These are phyloP conservation scores for Metroxylon sagu DNA, from an alignment of 176 grass and related monocot species.

Conservation along the genomic window DNA sequence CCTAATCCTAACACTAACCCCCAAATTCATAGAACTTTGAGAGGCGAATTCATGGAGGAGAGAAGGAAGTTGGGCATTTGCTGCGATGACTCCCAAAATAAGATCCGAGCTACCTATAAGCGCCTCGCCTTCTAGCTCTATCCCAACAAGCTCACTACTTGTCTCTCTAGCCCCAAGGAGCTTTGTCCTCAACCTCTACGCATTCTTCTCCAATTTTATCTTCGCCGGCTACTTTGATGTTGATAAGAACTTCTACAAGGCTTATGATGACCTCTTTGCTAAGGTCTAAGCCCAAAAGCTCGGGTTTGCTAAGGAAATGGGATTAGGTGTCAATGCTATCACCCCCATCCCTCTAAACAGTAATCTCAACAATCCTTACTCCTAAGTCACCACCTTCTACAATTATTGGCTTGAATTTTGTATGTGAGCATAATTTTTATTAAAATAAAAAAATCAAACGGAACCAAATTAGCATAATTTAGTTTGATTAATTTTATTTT, in stretches of 20 bases:
- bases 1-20: too few relatives aligned
- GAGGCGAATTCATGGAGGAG: constrained; percentile 1
- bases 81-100: constrained; percentile 48
- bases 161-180: constrained; percentile 74
- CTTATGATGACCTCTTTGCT: constrained; percentile 75
- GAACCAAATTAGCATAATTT: too few relatives aligned
- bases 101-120: constrained; percentile 65
- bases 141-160: constrained; percentile 56
- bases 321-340: constrained; percentile 30
- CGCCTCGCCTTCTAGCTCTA: constrained; percentile 81
- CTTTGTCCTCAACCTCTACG: constrained; percentile 56
- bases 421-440: too few relatives aligned
- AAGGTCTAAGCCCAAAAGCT: constrained; percentile 71
- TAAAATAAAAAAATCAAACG: too few relatives aligned
- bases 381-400: constrained; percentile 73
- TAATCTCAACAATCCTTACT: constrained; percentile 63
- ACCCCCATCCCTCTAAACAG: constrained; percentile 53
- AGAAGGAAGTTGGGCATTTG: constrained; percentile 49
- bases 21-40: too few relatives aligned
- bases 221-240: constrained; percentile 73
- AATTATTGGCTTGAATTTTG: constrained; percentile 70
- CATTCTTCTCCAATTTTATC: constrained; percentile 53
- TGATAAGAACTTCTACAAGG: constrained; percentile 84
- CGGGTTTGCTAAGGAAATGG: constrained; percentile 55
- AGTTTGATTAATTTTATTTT: too few relatives aligned